Evolutionary conservation across 306 rosid species (phyloP).

Genomic region (Trichosanthes cucumerina): DNA sequence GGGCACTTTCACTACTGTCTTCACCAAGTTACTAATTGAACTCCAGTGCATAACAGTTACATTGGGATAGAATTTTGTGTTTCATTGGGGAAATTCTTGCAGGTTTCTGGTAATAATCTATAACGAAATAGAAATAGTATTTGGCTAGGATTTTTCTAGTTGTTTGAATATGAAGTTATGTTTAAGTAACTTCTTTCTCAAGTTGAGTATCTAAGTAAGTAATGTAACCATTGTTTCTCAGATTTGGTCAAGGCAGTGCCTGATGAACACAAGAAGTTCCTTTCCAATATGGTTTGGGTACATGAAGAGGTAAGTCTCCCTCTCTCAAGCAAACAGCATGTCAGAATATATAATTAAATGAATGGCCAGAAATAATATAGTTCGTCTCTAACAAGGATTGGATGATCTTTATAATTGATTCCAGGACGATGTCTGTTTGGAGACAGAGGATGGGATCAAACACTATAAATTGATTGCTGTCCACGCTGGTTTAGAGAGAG

Average conservation of each 20-base stretch:
- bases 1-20: not conserved
- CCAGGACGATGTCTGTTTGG: constrained; percentile 62
- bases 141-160: not conserved
- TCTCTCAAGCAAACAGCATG: not conserved
- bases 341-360: not conserved
- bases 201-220: not conserved
- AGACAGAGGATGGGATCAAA: constrained; percentile 43
- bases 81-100: not conserved
- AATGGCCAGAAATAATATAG: not conserved
- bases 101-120: not conserved
- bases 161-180: not conserved
- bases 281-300: constrained; percentile 76
- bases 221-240: constrained; percentile 14
- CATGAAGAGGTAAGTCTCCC: constrained; percentile 67
- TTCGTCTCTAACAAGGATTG: not conserved
- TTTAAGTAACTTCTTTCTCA: not conserved
- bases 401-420: constrained; percentile 9
- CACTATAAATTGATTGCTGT: constrained; percentile 76
- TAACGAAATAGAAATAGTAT: not conserved
- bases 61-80: not conserved
- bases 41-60: not conserved
- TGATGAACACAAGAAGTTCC: constrained; percentile 85
- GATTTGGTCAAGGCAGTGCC: constrained; percentile 89
- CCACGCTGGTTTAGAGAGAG: constrained; percentile 83
- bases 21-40: not conserved